Base-by-base conservation (phyloP, 768 basidiomycete genomes). In the Hygrophorus pudorinus region DNA sequence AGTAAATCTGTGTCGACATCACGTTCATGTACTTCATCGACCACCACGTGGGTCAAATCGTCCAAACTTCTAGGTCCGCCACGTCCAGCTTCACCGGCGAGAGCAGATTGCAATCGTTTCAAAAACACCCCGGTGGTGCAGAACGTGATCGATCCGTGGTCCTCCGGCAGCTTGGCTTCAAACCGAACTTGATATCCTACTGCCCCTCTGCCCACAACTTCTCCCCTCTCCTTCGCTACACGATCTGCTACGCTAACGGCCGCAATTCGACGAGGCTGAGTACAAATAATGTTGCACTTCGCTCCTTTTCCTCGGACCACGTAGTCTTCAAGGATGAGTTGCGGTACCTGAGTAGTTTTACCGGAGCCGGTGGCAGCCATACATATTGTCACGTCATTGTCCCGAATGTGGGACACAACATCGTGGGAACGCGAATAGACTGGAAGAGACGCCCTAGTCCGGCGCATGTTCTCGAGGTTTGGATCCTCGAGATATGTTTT, bases 1-100 rank as follows among this genome's bases (percentile, higher is more conserved):
- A 91, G 65, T 17, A 96, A 65, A 60, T 96, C 93, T 0, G 89
- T 93, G 56, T 96, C 91, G 47, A 94, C 78, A 52, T 94, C 90
- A 21, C 93, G 82, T 63, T 96, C 93, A 60, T 98, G 93, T 3
- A 91, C 92, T 65, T 98, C 92, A 59, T 98, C 93, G 20, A 97
- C 89, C 36, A 96, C 63, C 46, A 98, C 77, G 59, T 96, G 93
- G 7, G 90, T 89, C 41, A 94, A 72, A 42, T 79, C 70, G 52
- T 93, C 90, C 47, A 94, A 64, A 51, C 64, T 56, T 48, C 59
- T 57, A 28, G 65, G 48, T 29, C 63, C 65, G 3, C 28, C 45
- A 20, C 53, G 49, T 24, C 11, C 24, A 31, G 57, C 59, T 16
- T 65, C 65, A 39, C 67, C 68, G 35, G 76, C 60, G 45, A 91